Evolutionary conservation across 352 stramenopile species (phyloP).

Genomic region (Phytophthora uliginosa): DNA sequence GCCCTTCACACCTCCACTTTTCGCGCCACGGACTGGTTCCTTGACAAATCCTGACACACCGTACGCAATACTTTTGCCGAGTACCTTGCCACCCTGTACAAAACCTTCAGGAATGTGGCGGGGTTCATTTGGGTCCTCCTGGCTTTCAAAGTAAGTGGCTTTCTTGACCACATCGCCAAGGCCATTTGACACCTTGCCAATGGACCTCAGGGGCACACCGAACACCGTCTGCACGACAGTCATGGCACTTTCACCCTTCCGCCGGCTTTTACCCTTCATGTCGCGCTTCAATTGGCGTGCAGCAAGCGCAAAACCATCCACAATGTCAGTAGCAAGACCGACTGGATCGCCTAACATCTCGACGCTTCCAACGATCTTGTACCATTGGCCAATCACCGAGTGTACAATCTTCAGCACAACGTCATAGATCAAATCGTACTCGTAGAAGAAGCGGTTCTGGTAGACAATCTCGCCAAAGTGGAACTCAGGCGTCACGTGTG

Average conservation of each 20-base stretch:
- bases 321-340: slow-evolving; percentile 86
- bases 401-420: slow-evolving; percentile 81
- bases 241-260: slow-evolving; percentile 85
- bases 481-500: slow-evolving; percentile 88
- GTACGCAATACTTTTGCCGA: slow-evolving; percentile 83
- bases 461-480: slow-evolving; percentile 79
- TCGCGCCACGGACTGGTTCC: slow-evolving; percentile 82
- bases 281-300: slow-evolving; percentile 87
- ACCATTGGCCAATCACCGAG: slow-evolving; percentile 86
- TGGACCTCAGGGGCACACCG: slow-evolving; percentile 74
- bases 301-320: slow-evolving; percentile 85
- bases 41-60: slow-evolving; percentile 86
- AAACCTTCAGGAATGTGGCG: slow-evolving; percentile 83
- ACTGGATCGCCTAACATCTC: slow-evolving; percentile 88
- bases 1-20: slow-evolving; percentile 77
- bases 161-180: slow-evolving; percentile 91
- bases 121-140: slow-evolving; percentile 75
- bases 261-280: slow-evolving; percentile 75
- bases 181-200: slow-evolving; percentile 89
- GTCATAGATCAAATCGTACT: slow-evolving; percentile 85
- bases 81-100: slow-evolving; percentile 77
- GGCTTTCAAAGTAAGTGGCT: slow-evolving; percentile 81
- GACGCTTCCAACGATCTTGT: slow-evolving; percentile 91
- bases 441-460: slow-evolving; percentile 86
- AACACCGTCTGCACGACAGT: slow-evolving; percentile 88